Evolutionary conservation across 176 grass and related monocot genomes (phyloP).

Genomic region (Melocanna baccifera): DNA sequence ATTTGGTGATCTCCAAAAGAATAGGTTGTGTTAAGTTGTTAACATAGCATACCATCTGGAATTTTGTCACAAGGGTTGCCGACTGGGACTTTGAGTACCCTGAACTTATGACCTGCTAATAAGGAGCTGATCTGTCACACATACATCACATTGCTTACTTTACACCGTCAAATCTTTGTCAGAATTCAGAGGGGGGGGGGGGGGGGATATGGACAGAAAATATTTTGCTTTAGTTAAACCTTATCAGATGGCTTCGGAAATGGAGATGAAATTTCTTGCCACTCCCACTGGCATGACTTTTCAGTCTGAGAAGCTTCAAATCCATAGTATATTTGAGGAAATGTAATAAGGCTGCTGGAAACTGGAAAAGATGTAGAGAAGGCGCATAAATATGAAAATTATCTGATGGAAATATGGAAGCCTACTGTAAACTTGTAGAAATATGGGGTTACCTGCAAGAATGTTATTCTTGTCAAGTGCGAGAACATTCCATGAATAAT

Average conservation of each 20-base stretch:
- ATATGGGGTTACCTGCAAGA: conserved; percentile 65
- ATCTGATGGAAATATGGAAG: conserved; percentile 9
- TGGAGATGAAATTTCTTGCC: conserved; percentile 66
- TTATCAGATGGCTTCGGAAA: conserved; percentile 58
- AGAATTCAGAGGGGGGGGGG: no score
- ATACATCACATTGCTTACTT: conserved; percentile 21
- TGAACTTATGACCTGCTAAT: conserved; percentile 51
- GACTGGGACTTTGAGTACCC: conserved; percentile 74
- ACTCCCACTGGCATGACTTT: conserved; percentile 43
- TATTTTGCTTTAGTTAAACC: conserved; percentile 36
- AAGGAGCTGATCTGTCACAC: conserved; percentile 58
- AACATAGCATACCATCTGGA: conserved; percentile 50
- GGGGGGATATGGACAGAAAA: no score
- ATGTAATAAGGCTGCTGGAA: conserved; percentile 55
- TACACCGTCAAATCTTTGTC: background rate
- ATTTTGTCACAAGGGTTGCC: conserved; percentile 53
- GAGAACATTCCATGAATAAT: conserved; percentile 83
- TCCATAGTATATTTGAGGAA: conserved; percentile 50
- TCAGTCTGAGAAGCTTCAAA: conserved; percentile 27
- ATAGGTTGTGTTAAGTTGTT: background rate
- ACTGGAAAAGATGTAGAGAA: conserved; percentile 32
- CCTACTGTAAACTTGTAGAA: background rate
- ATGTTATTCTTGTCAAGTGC: conserved; percentile 81
- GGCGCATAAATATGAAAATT: conserved; percentile 30
- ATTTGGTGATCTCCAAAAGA: background rate